Conservation (phyloP, 371 early-diverging fungal genomes). For the Lichtheimia hyalospora region DNA sequence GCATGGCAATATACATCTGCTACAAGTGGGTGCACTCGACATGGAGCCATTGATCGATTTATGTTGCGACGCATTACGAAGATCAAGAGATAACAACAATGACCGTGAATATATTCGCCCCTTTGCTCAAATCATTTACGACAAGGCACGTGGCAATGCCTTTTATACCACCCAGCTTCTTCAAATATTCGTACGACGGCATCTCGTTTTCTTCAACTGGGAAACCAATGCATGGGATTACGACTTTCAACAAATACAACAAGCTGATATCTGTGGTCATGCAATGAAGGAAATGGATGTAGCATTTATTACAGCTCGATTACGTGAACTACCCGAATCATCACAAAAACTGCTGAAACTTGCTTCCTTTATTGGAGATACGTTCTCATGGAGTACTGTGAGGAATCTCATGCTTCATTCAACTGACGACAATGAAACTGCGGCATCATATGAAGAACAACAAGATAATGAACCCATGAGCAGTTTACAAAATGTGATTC, state of each 20-base stretch:
- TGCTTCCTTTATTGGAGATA: constrained; percentile 46
- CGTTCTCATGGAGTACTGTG: constrained; percentile 43
- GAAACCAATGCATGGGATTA: constrained; percentile 47
- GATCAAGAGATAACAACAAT: constrained; percentile 13
- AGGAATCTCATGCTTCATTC: constrained; percentile 34
- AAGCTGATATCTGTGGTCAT: constrained; percentile 13
- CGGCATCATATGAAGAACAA: too few relatives aligned
- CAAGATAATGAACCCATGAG: constrained; percentile 25
- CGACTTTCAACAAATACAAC: constrained; percentile 29
- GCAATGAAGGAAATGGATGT: constrained; percentile 30
- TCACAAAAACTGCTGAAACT: constrained; percentile 37
- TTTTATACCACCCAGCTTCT: constrained; percentile 42
- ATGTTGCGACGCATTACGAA: constrained; percentile 40
- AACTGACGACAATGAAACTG: constrained; percentile 19
- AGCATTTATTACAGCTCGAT: constrained; percentile 25
- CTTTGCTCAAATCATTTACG: constrained; percentile 32
- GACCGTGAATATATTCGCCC: constrained; percentile 27
- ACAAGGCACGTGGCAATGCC: constrained; percentile 41
- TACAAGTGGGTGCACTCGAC: constrained; percentile 28
- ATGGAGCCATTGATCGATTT: constrained; percentile 33
- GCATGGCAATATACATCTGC: constrained; percentile 19
- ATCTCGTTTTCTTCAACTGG: constrained; percentile 46
- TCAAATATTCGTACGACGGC: constrained; percentile 35
- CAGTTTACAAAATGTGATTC: constrained; percentile 42
- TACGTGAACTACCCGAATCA: constrained; percentile 35